Percentiles rank a stretch among this genome's conserved stretches.
These are phyloP conservation scores for Xylaria sp. DNA, from an alignment of 2,329 filamentous ascomycete species.

Conservation along the genomic window DNA sequence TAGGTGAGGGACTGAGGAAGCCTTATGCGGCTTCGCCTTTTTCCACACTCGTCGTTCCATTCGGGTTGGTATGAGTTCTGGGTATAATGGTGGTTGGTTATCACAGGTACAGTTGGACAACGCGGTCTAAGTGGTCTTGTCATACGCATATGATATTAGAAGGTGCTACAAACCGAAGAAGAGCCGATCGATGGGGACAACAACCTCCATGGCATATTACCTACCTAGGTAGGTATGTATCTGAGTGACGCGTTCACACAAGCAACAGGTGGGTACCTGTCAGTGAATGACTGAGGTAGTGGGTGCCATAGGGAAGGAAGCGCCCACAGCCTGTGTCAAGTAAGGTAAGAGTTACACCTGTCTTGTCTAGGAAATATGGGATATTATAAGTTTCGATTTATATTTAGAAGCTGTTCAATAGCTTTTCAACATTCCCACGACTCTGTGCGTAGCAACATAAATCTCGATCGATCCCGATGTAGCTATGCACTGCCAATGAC, in stretches of 20 bases:
- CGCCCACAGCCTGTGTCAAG: neutral
- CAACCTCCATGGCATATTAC: too few relatives aligned
- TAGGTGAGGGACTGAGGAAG: neutral
- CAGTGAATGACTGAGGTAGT: neutral
- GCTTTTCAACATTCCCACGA: neutral
- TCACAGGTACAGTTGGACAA: conserved; percentile 1
- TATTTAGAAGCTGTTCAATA: neutral
- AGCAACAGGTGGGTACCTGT: conserved; percentile 3
- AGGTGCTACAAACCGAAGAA: too few relatives aligned
- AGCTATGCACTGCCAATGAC: neutral
- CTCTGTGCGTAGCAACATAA: neutral
- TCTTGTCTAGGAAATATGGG: neutral
- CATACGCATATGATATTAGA: neutral
- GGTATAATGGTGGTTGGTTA: neutral
- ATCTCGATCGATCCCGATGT: neutral
- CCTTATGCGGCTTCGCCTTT: neutral
- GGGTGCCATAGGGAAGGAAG: conserved; percentile 10
- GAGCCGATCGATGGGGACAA: too few relatives aligned
- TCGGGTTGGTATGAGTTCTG: neutral
- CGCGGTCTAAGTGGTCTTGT: neutral
- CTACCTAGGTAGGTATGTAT: too few relatives aligned
- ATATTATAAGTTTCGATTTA: neutral
- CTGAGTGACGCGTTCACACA: neutral
- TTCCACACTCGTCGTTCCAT: neutral
- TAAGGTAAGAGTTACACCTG: neutral